Conservation (phyloP, 768 basidiomycete genomes). For the Collybiopsis confluens region DNA sequence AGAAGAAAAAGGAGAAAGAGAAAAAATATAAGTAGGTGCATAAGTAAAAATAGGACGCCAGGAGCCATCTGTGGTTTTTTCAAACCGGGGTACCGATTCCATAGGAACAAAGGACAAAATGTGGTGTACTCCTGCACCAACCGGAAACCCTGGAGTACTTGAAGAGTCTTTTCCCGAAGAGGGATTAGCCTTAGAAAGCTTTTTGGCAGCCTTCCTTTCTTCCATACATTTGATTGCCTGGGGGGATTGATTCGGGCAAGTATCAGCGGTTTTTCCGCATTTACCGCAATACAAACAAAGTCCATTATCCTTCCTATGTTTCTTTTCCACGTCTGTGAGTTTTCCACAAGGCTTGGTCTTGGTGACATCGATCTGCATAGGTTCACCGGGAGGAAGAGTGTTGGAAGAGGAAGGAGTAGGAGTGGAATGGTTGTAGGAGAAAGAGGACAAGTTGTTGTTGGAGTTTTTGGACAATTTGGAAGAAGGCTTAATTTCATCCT, state of each 20-base stretch:
- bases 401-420: neutral
- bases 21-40: neutral
- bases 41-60: neutral
- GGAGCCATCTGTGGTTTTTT: neutral
- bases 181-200: neutral
- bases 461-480: neutral
- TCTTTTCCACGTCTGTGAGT: neutral
- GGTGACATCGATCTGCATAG: neutral
- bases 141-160: neutral
- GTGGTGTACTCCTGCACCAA: neutral
- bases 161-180: conserved; percentile 2
- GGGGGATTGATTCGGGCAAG: neutral
- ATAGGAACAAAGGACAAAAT: neutral
- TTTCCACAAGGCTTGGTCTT: neutral
- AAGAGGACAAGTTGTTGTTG: neutral
- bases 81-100: neutral
- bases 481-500: neutral
- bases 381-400: neutral
- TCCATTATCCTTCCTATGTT: neutral
- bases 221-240: neutral
- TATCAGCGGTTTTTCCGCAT: neutral
- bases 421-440: neutral
- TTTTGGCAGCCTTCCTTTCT: neutral
- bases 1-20: neutral
- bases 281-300: neutral